A percentile compares a stretch with the other conserved stretches of the same genome.
Evolutionary conservation across 306 rosid species (phyloP).

Genomic region (Dalbergia oliveri): DNA sequence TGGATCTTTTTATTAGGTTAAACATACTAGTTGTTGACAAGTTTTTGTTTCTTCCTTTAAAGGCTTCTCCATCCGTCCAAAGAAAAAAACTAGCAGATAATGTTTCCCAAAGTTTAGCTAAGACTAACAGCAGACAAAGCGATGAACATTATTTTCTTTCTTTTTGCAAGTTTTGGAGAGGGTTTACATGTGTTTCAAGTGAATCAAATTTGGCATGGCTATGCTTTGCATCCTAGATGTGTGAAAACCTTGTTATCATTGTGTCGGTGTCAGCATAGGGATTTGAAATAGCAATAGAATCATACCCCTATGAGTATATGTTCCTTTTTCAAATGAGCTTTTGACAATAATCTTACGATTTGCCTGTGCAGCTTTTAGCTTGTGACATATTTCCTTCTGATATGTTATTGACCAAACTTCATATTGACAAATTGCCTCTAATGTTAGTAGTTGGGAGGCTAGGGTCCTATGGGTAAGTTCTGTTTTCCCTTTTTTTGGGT

Average conservation of each 20-base stretch:
- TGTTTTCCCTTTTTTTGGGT: no score
- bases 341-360: no score
- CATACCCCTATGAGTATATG: neutral
- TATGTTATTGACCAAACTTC: no score
- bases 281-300: neutral
- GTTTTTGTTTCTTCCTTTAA: neutral
- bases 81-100: neutral
- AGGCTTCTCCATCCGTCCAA: conserved; percentile 13
- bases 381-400: no score
- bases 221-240: neutral
- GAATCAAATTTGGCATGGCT: conserved; percentile 2
- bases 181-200: neutral
- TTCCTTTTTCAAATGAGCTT: neutral
- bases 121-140: neutral
- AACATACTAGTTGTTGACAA: neutral
- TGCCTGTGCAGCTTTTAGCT: no score
- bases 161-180: neutral
- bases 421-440: no score
- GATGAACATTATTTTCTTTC: neutral
- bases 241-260: neutral
- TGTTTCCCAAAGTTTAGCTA: neutral
- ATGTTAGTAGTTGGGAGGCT: no score
- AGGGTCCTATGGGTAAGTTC: no score
- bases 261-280: neutral
- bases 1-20: neutral